These are phyloP conservation scores for Asterochloris erici DNA, from an alignment of 139 green algal genomes.

Conservation along the genomic window DNA sequence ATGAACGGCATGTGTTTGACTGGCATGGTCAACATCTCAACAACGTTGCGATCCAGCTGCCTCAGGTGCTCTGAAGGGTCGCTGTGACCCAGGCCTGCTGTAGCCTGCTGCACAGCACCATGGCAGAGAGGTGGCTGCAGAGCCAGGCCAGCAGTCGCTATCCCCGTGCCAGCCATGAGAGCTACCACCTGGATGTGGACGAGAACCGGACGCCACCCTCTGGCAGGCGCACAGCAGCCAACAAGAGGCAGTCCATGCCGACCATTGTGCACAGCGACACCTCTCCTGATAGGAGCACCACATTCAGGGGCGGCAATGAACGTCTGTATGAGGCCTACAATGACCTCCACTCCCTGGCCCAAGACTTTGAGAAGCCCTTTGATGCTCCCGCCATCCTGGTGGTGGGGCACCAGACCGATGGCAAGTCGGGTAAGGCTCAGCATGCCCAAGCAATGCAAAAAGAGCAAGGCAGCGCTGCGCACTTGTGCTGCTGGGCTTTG, in stretches of 20 bases:
- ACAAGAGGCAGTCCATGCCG: constrained; percentile 7
- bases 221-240: constrained; percentile 9
- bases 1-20: not conserved
- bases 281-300: constrained; percentile 41
- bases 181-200: constrained; percentile 22
- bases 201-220: constrained; percentile 43
- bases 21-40: not conserved
- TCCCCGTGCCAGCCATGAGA: constrained; percentile 31
- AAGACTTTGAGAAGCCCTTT: constrained; percentile 95
- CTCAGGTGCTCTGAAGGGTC: not conserved
- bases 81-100: not conserved
- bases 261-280: constrained; percentile 21
- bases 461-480: not conserved
- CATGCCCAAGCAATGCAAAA: not conserved
- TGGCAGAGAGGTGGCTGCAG: constrained; percentile 41
- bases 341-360: constrained; percentile 84
- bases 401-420: constrained; percentile 95
- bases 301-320: constrained; percentile 74
- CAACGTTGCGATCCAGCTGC: not conserved
- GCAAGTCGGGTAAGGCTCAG: constrained; percentile 73
- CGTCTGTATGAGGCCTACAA: constrained; percentile 92
- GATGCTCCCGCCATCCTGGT: constrained; percentile 94
- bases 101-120: not conserved
- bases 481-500: not conserved
- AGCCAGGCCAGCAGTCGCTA: constrained; percentile 37